These are phyloP conservation scores for Echria macrotheca DNA, from an alignment of 495 filamentous ascomycete species.

Conservation along the genomic window DNA sequence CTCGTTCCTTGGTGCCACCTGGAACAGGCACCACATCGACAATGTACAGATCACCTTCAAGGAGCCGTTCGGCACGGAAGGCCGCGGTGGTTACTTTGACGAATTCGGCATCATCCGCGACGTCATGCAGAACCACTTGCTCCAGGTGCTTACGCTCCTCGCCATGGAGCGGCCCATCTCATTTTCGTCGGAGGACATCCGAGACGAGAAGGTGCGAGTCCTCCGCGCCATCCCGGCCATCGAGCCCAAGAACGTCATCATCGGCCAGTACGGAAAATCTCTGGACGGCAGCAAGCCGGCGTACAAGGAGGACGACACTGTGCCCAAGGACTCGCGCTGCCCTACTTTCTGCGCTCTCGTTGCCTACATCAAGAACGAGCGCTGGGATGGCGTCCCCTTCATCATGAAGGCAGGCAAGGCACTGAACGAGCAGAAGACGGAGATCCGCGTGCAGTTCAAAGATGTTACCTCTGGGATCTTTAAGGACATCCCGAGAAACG, in stretches of 20 bases:
- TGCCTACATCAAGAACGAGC: slow-evolving; percentile 98
- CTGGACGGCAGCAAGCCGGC: slow-evolving; percentile 94
- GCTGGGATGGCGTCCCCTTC: slow-evolving; percentile 99
- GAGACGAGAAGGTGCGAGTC: slow-evolving; percentile 97
- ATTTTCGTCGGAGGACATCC: slow-evolving; percentile 96
- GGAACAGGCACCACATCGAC: slow-evolving; percentile 99
- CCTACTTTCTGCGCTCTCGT: slow-evolving; percentile 97
- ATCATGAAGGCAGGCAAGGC: slow-evolving; percentile 99
- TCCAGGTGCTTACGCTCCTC: slow-evolving; percentile 92
- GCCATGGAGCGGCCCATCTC: slow-evolving; percentile 99
- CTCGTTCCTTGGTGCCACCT: slow-evolving; percentile 97
- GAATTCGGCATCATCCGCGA: slow-evolving; percentile 99
- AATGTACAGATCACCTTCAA: slow-evolving; percentile 99
- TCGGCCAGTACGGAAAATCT: slow-evolving; percentile 96
- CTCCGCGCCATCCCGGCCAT: slow-evolving; percentile 90
- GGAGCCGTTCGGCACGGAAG: slow-evolving; percentile 99
- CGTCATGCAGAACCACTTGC: slow-evolving; percentile 95
- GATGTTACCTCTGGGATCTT: slow-evolving; percentile 99
- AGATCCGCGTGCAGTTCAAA: slow-evolving; percentile 98
- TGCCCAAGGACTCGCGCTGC: slow-evolving; percentile 94
- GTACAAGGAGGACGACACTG: slow-evolving; percentile 98
- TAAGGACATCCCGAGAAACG: slow-evolving; percentile 98
- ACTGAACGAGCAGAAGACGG: slow-evolving; percentile 99
- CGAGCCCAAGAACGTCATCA: slow-evolving; percentile 99
- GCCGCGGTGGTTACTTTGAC: slow-evolving; percentile 97